Conservation (phyloP, 768 basidiomycete genomes). For the Kwoniella sp. region DNA sequence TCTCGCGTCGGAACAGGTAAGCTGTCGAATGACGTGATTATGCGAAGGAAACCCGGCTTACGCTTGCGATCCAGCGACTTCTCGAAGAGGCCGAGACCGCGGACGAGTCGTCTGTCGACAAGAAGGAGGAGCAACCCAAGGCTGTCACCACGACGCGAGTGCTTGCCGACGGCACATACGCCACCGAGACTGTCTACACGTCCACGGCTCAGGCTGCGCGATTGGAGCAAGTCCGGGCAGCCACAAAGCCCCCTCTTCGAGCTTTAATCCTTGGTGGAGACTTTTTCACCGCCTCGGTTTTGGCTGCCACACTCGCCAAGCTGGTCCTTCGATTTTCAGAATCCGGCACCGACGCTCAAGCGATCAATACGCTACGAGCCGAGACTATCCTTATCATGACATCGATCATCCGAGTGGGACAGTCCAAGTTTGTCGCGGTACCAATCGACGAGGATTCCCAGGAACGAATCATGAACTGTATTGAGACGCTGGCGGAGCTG, state of each 20-base stretch:
- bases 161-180: slow-evolving; percentile 94
- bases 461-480: slow-evolving; percentile 94
- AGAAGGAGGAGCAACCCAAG: slow-evolving; percentile 58
- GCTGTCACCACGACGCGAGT: slow-evolving; percentile 67
- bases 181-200: slow-evolving; percentile 87
- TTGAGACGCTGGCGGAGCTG: slow-evolving; percentile 86
- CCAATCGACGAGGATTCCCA: slow-evolving; percentile 98
- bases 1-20: slow-evolving; percentile 78
- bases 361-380: slow-evolving; percentile 77
- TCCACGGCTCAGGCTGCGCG: slow-evolving; percentile 62
- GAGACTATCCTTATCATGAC: slow-evolving; percentile 99
- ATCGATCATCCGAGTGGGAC: slow-evolving; percentile 92
- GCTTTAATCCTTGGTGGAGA: slow-evolving; percentile 91
- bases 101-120: slow-evolving; percentile 60
- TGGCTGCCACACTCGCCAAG: slow-evolving; percentile 88
- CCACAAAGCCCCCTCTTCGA: slow-evolving; percentile 87
- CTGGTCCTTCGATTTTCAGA: slow-evolving; percentile 75
- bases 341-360: slow-evolving; percentile 60
- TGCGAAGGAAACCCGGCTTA: not conserved
- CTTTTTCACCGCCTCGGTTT: slow-evolving; percentile 91
- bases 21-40: slow-evolving; percentile 8
- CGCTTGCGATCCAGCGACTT: slow-evolving; percentile 57
- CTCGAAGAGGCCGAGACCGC: slow-evolving; percentile 74
- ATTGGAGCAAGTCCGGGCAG: slow-evolving; percentile 80
- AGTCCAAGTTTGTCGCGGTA: slow-evolving; percentile 88